Percentiles rank a stretch among this genome's conserved stretches.
These are phyloP conservation scores for Cicer judaicum DNA, from an alignment of 306 rosid genomes.

Conservation along the genomic window DNA sequence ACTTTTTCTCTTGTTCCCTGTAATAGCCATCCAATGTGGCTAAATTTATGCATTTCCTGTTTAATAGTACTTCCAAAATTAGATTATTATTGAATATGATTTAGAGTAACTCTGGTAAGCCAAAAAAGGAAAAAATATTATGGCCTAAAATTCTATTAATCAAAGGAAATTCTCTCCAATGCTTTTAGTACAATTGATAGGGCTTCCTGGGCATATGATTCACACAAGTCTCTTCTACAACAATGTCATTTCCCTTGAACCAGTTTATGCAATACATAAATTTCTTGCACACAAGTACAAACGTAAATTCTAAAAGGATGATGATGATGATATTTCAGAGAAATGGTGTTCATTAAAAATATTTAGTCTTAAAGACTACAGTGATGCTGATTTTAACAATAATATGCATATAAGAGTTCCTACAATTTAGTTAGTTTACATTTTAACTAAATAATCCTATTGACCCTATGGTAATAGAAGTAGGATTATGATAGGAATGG, in stretches of 20 bases:
- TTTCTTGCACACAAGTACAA: not conserved
- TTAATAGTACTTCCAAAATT: conserved; percentile 16
- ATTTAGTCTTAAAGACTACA: not conserved
- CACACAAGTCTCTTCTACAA: not conserved
- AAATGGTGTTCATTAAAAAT: conserved; percentile 4
- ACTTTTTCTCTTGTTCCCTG: not conserved
- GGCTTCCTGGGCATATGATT: not conserved
- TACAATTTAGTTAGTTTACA: conserved; percentile 3
- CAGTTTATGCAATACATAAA: not conserved
- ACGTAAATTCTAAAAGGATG: conserved; percentile 10
- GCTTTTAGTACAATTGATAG: conserved; percentile 7
- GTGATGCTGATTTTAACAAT: conserved; percentile 6
- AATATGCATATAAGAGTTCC: conserved; percentile 7
- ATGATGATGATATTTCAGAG: not conserved
- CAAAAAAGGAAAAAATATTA: not conserved
- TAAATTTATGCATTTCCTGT: conserved; percentile 29
- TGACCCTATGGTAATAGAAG: conserved; percentile 1
- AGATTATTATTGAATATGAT: conserved; percentile 26
- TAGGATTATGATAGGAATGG: not conserved
- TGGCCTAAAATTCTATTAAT: conserved; percentile 3
- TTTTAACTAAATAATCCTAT: conserved; percentile 15
- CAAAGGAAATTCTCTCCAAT: conserved; percentile 15
- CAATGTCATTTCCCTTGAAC: not conserved
- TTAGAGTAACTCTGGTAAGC: not conserved
- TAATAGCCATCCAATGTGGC: not conserved